A percentile compares a stretch with the other conserved stretches of the same genome.
These are phyloP conservation scores for Myxozyma monticola DNA, from an alignment of 805 yeast species.

Conservation along the genomic window DNA sequence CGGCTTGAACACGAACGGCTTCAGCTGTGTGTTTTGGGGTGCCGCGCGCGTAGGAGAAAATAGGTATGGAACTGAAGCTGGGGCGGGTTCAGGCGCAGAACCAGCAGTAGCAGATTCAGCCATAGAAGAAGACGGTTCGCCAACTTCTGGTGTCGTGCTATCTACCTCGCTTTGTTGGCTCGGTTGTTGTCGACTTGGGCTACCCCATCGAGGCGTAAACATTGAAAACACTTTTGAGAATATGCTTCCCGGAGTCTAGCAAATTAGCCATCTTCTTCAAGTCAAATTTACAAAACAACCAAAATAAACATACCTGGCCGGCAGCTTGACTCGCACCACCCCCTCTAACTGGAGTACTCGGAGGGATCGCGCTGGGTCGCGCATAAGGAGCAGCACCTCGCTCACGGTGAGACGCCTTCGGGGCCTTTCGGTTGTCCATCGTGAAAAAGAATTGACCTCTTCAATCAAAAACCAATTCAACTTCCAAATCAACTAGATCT, in stretches of 20 bases:
- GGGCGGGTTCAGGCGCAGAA: background rate
- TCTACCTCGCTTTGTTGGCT: background rate
- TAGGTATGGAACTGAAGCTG: slow-evolving; percentile 12
- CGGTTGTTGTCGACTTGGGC: slow-evolving; percentile 5
- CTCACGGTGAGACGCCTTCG: no score
- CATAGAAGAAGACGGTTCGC: background rate
- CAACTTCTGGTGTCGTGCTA: background rate
- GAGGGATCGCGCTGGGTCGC: no score
- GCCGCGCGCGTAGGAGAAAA: slow-evolving; percentile 15
- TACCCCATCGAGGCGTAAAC: slow-evolving; percentile 24
- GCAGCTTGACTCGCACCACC: no score
- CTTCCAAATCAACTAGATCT: no score
- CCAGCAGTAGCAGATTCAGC: background rate
- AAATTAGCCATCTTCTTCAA: background rate
- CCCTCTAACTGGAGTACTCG: no score
- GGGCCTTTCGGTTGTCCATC: no score
- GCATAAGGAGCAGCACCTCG: no score
- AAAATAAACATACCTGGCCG: no score
- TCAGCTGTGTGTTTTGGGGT: slow-evolving; percentile 1
- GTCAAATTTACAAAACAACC: no score
- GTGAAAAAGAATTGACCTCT: no score
- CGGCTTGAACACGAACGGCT: slow-evolving; percentile 9
- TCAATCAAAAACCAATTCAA: no score
- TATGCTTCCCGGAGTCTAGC: slow-evolving; percentile 23
- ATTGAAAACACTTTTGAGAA: slow-evolving; percentile 24